Base-by-base conservation (phyloP, 2,329 filamentous ascomycete species). In the Colletotrichum sp. region DNA sequence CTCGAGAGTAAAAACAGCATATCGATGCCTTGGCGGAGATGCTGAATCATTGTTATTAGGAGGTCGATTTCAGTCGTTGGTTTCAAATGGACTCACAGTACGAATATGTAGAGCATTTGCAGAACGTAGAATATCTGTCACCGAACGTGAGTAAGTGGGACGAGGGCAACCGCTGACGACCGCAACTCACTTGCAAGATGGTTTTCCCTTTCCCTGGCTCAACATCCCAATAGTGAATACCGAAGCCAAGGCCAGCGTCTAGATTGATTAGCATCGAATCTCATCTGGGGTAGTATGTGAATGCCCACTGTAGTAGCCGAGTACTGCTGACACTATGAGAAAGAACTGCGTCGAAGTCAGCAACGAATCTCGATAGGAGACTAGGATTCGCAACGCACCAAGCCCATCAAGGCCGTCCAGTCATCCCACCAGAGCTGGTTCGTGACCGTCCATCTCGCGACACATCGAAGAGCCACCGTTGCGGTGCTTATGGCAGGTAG, bases 41-140 rank as follows among this genome's bases (percentile, higher is more conserved):
- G 15, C 73, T 76, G 12, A 8, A 13, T 16, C 15, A 1, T 7
- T 2, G 21, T 76, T 3, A 72, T 57, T 15, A 16, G 3, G 4
- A 16, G 6, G 10, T 28, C 0, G 5, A 2, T 1, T 2, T 7
- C 4, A 10, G 4, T 3, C 4, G n/a, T 2, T 13, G 21, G 10
- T 15, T 1, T n/a, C 3, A 6, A 24, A 4, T 5, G 21, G 7
- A 21, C 34, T 28, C 10, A 76, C 69, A 80, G 78, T 32, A 80
- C 36, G 24, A 79, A 66, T 3, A 78, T 77, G 66, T 81, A 82
- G 7, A 81, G 66, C 62, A 81, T 80, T 64, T 81, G 77, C 7
- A 71, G 66, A 1, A 55, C 72, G 28, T 78, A 79, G 30, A 79
- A 78, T 6, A 79, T 63, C 78, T 80, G 36, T 7, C 15, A 9